Evolutionary conservation across 2,329 filamentous ascomycete species (phyloP), one percentile per base, ranked within the genome.

Genomic region (Thyridium curvatum): DNA sequence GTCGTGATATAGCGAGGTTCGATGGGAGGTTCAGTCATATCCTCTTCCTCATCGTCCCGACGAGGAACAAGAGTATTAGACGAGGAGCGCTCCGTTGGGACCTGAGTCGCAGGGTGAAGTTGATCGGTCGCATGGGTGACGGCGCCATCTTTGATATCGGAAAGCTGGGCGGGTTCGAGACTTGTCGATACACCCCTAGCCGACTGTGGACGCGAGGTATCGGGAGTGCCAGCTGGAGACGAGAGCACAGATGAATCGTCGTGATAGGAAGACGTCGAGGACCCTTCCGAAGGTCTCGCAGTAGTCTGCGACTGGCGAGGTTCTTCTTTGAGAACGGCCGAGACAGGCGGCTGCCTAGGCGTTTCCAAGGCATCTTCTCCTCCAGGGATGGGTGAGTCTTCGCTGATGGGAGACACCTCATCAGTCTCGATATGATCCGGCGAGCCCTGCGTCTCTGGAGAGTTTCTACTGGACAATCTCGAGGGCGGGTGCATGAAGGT

Each of bases 171-270:
- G 6, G 21, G 6, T 10, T 26, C 21, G 10, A 26, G 21, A 6
- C 6, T 26, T 6, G 21, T 26, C 10, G 21, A 26, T 26, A 47
- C 15, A n/a, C 57, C 64, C 42, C 60, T 63, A 9, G 55, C 51
- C 5, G 63, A 66, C 37, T 67, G 65, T 3, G 65, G 64, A n/a
- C 64, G 52, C 5, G 64, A 67, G 7, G 60, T 67, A 35, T 65
- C 61, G 4, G 64, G 64, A 1, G 64, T 69, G 4, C 60, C 64
- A 1, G 53, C 52, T 12, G 59, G 57, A 1, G 62, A 64, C 2
- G 61, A 55, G 4, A 59, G 58, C 3, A 34, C 32, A 2, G 59
- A 59, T 3, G 59, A 61, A 9, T 52, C 53, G 29, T 67, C 65
- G 37, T 63, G 64, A 18, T 56, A 64, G 6, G 59, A 64, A 0